Conservation (phyloP, 805 yeast species). For the Sporopachydermia quercuum region DNA sequence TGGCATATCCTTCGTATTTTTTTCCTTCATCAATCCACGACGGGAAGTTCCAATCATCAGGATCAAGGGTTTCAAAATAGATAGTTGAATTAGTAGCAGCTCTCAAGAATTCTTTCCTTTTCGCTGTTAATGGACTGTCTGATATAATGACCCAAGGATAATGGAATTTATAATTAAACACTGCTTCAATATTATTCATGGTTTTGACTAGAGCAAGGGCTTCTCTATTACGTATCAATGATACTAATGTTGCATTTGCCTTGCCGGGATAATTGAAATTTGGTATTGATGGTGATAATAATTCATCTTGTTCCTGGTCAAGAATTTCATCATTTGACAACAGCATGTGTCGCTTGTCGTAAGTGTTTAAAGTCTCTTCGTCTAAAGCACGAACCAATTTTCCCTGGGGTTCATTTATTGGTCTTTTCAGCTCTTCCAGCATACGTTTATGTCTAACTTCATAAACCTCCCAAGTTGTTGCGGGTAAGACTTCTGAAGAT, state of each 20-base stretch:
- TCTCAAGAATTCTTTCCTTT: constrained; percentile 33
- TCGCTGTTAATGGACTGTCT: constrained; percentile 47
- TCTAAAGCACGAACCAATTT: constrained; percentile 7
- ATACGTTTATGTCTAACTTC: constrained; percentile 1
- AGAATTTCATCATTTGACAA: too few species aligned
- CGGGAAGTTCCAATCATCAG: constrained; percentile 49
- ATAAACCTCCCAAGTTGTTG: not conserved
- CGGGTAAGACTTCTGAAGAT: too few species aligned
- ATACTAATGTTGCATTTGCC: constrained; percentile 67
- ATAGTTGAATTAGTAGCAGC: constrained; percentile 26
- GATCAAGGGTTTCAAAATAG: constrained; percentile 27
- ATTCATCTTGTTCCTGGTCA: too few species aligned
- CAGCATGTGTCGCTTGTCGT: too few species aligned
- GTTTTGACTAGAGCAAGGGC: constrained; percentile 31
- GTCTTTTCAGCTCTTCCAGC: constrained; percentile 3
- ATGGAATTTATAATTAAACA: constrained; percentile 52
- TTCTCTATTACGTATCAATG: constrained; percentile 62
- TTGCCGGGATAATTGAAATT: constrained; percentile 11
- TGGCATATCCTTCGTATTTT: constrained; percentile 26
- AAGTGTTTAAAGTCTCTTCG: constrained; percentile 13
- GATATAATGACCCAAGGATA: constrained; percentile 76
- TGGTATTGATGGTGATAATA: too few species aligned
- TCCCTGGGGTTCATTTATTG: constrained; percentile 17
- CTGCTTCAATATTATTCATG: constrained; percentile 43
- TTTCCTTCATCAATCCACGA: constrained; percentile 30